These are phyloP conservation scores for Gossypium turneri DNA, from an alignment of 345 rosid genomes.

Conservation along the genomic window DNA sequence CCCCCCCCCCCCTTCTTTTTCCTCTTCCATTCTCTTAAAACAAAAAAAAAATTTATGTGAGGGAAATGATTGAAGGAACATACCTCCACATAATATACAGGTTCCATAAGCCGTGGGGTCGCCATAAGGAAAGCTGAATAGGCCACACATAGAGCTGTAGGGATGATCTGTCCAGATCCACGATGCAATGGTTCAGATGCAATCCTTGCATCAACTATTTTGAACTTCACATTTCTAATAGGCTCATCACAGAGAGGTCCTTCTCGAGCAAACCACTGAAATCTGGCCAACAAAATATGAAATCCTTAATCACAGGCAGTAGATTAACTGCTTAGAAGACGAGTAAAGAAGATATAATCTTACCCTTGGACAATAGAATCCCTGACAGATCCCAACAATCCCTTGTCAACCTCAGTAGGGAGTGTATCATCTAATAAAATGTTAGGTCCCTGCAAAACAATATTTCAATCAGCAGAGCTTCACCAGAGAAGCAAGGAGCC, in stretches of 20 bases:
- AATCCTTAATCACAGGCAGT: slow-evolving; percentile 13
- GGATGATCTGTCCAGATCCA: slow-evolving; percentile 91
- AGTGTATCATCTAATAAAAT: slow-evolving; percentile 90
- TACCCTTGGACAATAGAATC: slow-evolving; percentile 98
- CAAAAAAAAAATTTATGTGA: no score
- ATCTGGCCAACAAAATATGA: slow-evolving; percentile 38
- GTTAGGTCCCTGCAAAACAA: slow-evolving; percentile 70
- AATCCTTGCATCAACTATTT: slow-evolving; percentile 90
- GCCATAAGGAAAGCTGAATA: slow-evolving; percentile 87
- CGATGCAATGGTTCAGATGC: slow-evolving; percentile 79
- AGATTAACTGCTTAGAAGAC: slow-evolving; percentile 10
- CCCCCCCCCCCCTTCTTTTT: no score
- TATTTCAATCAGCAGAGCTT: slow-evolving; percentile 8
- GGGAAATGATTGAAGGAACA: no score
- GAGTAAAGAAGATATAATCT: slow-evolving; percentile 4
- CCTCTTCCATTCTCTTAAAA: no score
- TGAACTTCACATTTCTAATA: slow-evolving; percentile 90
- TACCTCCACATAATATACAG: no score
- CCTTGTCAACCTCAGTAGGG: slow-evolving; percentile 91
- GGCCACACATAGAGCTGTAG: slow-evolving; percentile 92
- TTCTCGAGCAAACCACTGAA: slow-evolving; percentile 99
- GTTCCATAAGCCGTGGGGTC: no score
- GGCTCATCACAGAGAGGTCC: slow-evolving; percentile 99
- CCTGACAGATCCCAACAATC: slow-evolving; percentile 69
- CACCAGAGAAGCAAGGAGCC: neutral